phyloP scores from a whole-genome alignment of 1,139 yeast genomes.

The Petasospora rhodanensis region DNA sequence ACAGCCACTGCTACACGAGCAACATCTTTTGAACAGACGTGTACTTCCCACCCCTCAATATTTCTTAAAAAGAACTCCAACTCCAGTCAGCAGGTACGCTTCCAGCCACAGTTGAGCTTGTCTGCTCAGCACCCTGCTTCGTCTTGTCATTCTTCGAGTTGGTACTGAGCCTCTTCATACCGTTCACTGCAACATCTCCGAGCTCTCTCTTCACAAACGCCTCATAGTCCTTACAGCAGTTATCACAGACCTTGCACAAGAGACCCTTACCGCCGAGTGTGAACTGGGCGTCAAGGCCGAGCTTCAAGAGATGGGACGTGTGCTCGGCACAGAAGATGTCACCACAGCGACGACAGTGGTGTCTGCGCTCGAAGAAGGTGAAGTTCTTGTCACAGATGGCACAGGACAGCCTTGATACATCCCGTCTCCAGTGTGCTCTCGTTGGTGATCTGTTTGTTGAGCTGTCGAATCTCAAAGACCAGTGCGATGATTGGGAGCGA shows the following conservation, averaged over 20 bases:
- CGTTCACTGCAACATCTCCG: conserved; percentile 13
- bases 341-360: conserved; percentile 94
- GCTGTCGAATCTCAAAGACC: conserved; percentile 20
- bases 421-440: conserved; percentile 75
- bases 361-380: conserved; percentile 80
- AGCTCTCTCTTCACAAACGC: conserved; percentile 35
- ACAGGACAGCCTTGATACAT: conserved; percentile 59
- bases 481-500: conserved; percentile 24
- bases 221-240: conserved; percentile 69
- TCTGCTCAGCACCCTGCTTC: conserved; percentile 3
- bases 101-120: conserved; percentile 13
- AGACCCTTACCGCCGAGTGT: conserved; percentile 73
- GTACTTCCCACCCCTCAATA: no score
- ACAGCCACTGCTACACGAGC: no score
- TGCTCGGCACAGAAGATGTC: conserved; percentile 80
- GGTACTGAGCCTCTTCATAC: conserved; percentile 13
- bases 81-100: conserved; percentile 27
- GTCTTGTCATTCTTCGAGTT: conserved; percentile 8
- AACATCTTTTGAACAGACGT: no score
- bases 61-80: conserved; percentile 24
- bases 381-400: conserved; percentile 63
- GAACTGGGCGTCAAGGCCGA: conserved; percentile 69
- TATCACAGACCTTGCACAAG: conserved; percentile 73
- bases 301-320: conserved; percentile 40
- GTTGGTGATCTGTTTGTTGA: conserved; percentile 38